phyloP scores from a whole-genome alignment of 176 grass and related monocot genomes.

The Rhynchospora tenuis region DNA sequence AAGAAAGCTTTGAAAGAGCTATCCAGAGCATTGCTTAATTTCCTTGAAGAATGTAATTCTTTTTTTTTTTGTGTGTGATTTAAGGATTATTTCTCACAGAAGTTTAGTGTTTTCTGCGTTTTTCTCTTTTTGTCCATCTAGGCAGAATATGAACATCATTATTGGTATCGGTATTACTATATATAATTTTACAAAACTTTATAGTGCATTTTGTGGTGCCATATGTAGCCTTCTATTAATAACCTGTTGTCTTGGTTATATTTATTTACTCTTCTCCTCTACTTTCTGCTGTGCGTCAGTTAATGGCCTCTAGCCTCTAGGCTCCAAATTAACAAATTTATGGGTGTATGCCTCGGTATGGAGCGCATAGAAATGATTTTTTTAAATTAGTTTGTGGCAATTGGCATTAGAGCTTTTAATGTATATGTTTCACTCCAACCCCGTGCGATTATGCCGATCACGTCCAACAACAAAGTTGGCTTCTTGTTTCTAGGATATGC shows the following conservation, averaged over 20 bases:
- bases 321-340: too few species aligned
- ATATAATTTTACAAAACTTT: neutral
- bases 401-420: too few species aligned
- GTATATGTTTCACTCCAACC: too few species aligned
- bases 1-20: slow-evolving; percentile 66
- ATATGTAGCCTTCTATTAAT: neutral
- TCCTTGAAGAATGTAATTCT: neutral
- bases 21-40: slow-evolving; percentile 50
- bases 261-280: too few species aligned
- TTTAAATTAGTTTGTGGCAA: too few species aligned
- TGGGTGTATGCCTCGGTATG: too few species aligned
- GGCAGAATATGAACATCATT: neutral
- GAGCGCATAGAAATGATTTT: too few species aligned
- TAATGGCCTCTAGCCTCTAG: neutral
- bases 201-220: neutral
- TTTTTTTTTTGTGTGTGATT: slow-evolving; percentile 7
- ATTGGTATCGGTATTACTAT: neutral
- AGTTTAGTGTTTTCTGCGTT: neutral
- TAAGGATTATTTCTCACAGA: neutral
- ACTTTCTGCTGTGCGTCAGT: neutral
- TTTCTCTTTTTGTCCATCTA: neutral
- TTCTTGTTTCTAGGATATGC: too few species aligned
- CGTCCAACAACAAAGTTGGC: too few species aligned
- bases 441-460: too few species aligned
- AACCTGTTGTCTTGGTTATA: neutral